phyloP scores from a whole-genome alignment of 1,284 basidiomycete species.

The Trichosporon faecale region DNA sequence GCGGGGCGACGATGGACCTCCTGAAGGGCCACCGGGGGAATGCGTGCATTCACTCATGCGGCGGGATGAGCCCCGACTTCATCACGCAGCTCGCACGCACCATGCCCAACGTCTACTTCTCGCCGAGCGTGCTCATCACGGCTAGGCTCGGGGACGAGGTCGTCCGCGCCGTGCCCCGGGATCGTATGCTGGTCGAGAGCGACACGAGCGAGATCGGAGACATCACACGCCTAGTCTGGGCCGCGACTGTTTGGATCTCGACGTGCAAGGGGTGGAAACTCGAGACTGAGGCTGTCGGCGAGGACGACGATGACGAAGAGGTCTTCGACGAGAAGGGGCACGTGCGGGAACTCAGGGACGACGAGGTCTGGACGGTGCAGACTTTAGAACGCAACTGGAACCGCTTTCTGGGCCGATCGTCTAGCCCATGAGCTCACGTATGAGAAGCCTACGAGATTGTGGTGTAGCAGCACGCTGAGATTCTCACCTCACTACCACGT shows the following conservation, averaged over 20 bases:
- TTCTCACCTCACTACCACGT: too few species aligned
- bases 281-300: conserved; percentile 34
- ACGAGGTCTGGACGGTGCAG: conserved; percentile 37
- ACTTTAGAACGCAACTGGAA: conserved; percentile 51
- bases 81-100: conserved; percentile 28
- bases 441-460: too few species aligned
- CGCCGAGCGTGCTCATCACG: conserved; percentile 53
- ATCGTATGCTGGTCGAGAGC: conserved; percentile 52
- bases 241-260: conserved; percentile 43
- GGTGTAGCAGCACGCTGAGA: too few species aligned
- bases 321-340: conserved; percentile 23
- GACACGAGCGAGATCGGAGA: conserved; percentile 48
- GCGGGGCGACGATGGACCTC: conserved; percentile 49
- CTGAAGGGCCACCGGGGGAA: conserved; percentile 45
- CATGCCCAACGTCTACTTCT: conserved; percentile 52
- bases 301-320: conserved; percentile 29
- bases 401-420: conserved; percentile 41
- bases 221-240: conserved; percentile 43
- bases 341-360: conserved; percentile 7
- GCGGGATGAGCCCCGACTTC: conserved; percentile 31
- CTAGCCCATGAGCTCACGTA: too few species aligned
- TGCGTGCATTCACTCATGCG: conserved; percentile 52
- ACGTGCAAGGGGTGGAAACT: conserved; percentile 42
- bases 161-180: conserved; percentile 41
- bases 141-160: conserved; percentile 44